Base-by-base conservation (phyloP, 2,329 filamentous ascomycete species). In the Pochonia chlamydosporia region DNA sequence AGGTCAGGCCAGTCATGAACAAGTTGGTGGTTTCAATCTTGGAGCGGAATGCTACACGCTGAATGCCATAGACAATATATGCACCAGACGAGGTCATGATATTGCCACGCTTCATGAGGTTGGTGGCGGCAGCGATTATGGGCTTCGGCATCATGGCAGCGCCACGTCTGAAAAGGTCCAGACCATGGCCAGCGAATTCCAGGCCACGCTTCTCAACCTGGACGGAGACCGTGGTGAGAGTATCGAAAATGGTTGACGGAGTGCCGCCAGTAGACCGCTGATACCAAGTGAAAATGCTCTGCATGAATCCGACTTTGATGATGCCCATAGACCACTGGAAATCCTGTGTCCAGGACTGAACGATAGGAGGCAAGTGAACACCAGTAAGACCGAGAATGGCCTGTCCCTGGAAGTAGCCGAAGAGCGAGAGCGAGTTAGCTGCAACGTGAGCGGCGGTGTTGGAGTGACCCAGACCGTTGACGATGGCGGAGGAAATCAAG, bases 261-360 rank as follows among this genome's bases (percentile, higher is more conserved):
- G 79, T 89, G 53, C 92, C 92, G 45, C 92, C 92, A 3, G 92
- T 97, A 3, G 92, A 81, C 52, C 91, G 87, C 70, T 96, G 91
- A 64, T 96, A 97, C 92, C 92, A 97, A 30, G 90, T 95, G 52
- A 89, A 88, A 60, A 96, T 87, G 41, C 75, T 75, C 71, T 97
- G 89, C 70, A 96, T 79, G 65, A 95, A 96, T n/a, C 74, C 75
- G 36, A 96, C 77, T 44, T 81, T 80, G 59, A 97, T 95, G 59
- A 97, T 90, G 58, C 92, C 92, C 89, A 97, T 93, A 61, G 86
- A 95, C 92, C 92, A 97, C 63, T 95, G 87, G 71, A 97, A 96
- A 69, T 96, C 92, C 70, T 96, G 91, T 2, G 91, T 96, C 92
- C 92, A 97, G 0, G 91, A 79, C 59, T 87, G 79, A 46, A 95